Evolutionary conservation across 495 filamentous ascomycete species (phyloP).

Genomic region (Xylaria intraflava): DNA sequence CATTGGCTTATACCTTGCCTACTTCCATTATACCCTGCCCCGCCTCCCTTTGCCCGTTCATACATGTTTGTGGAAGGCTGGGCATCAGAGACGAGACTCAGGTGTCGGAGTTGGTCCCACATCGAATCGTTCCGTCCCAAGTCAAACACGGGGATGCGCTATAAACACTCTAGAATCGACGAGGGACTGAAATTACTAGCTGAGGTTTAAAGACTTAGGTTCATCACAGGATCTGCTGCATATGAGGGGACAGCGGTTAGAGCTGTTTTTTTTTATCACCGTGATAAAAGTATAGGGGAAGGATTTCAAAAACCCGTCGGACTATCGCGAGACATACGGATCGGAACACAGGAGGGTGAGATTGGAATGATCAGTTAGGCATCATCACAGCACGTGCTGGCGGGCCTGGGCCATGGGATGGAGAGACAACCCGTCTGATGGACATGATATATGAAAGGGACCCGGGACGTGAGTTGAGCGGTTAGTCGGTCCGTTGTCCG

Average conservation of each 20-base stretch:
- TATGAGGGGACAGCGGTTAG: not conserved
- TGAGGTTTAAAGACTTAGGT: not conserved
- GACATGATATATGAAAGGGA: slow-evolving; percentile 53
- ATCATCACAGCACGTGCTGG: slow-evolving; percentile 31
- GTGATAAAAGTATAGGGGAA: not conserved
- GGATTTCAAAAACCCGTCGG: not conserved
- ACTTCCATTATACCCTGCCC: slow-evolving; percentile 28
- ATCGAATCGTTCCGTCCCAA: slow-evolving; percentile 54
- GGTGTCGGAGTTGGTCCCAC: slow-evolving; percentile 14
- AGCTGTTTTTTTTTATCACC: not conserved
- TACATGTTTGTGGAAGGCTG: not conserved
- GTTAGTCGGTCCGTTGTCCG: not conserved
- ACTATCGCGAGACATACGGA: slow-evolving; percentile 50
- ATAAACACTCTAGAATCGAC: not conserved
- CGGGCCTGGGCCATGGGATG: slow-evolving; percentile 14
- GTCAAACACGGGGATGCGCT: slow-evolving; percentile 61
- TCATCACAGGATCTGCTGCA: not conserved
- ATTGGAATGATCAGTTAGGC: slow-evolving; percentile 56
- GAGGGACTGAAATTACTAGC: not conserved
- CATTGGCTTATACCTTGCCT: not conserved
- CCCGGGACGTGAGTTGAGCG: slow-evolving; percentile 50
- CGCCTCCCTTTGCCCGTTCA: not conserved
- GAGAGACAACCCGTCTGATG: slow-evolving; percentile 41
- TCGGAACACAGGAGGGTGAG: slow-evolving; percentile 63
- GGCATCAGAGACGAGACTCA: not conserved